Evolutionary conservation across 495 filamentous ascomycete genomes (phyloP).

Genomic region (Aspergillus sclerotiicarbonarius): DNA sequence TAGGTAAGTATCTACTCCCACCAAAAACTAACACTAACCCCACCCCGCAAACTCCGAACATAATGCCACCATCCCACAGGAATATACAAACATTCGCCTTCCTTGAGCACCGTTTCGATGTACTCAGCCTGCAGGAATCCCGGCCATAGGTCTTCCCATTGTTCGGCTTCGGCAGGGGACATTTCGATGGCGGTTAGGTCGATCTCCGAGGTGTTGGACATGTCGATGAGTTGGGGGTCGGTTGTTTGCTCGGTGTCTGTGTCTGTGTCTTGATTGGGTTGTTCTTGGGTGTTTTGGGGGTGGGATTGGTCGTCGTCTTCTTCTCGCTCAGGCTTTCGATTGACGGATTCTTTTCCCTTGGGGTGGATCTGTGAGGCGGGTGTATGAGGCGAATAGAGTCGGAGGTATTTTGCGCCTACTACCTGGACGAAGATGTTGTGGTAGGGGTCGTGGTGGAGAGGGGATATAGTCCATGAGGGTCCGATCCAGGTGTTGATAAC

Average conservation of each 20-base stretch:
- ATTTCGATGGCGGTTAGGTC: conserved; percentile 61
- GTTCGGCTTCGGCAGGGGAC: conserved; percentile 44
- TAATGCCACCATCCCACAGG: conserved; percentile 99
- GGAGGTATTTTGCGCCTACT: conserved; percentile 85
- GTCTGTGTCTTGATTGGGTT: neutral
- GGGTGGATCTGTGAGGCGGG: conserved; percentile 59
- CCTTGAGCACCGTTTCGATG: conserved; percentile 73
- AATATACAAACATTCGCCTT: conserved; percentile 87
- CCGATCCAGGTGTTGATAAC: conserved; percentile 91
- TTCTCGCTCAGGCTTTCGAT: conserved; percentile 6
- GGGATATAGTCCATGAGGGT: conserved; percentile 81
- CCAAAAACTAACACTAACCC: conserved; percentile 98
- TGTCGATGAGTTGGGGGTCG: conserved; percentile 59
- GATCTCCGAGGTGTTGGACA: conserved; percentile 83
- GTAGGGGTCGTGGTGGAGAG: conserved; percentile 90
- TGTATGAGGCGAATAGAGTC: conserved; percentile 74
- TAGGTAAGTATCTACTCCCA: conserved; percentile 51
- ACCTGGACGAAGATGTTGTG: conserved; percentile 92
- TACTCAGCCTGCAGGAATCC: conserved; percentile 60
- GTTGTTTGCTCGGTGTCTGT: neutral
- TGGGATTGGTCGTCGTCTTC: conserved; percentile 3
- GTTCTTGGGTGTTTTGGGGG: neutral
- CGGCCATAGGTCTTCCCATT: conserved; percentile 55
- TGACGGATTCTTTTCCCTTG: conserved; percentile 62
- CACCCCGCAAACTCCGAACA: conserved; percentile 78